A percentile compares a stretch with the other conserved stretches of the same genome.
These are phyloP conservation scores for Lasiosphaeriaceae sp. DNA, from an alignment of 495 filamentous ascomycete species.

Conservation along the genomic window DNA sequence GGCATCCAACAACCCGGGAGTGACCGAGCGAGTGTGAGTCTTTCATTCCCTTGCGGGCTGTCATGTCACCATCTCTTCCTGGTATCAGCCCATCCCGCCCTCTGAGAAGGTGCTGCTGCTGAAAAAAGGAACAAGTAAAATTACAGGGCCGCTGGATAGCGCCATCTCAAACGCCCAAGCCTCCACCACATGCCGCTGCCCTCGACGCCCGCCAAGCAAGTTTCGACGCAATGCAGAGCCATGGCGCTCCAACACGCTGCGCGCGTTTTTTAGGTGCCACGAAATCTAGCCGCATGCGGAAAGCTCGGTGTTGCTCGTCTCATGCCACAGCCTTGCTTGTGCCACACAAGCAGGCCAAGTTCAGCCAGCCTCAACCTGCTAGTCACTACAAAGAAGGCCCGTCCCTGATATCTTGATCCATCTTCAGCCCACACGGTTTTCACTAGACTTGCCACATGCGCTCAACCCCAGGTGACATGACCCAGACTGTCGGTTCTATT, in stretches of 20 bases:
- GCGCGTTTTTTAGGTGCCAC: not conserved
- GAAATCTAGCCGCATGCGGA: constrained; percentile 13
- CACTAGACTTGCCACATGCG: not conserved
- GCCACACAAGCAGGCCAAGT: not conserved
- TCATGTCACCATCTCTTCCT: too few relatives aligned
- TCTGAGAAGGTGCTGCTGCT: too few relatives aligned
- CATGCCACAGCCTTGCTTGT: constrained; percentile 7
- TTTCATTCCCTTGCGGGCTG: too few relatives aligned
- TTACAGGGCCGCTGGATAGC: not conserved
- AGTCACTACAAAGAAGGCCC: constrained; percentile 2
- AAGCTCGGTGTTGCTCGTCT: constrained; percentile 21
- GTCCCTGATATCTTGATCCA: not conserved
- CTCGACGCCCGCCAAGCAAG: too few relatives aligned
- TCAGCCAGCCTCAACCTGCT: constrained; percentile 18
- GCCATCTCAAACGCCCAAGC: not conserved
- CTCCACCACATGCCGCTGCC: too few relatives aligned
- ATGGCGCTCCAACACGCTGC: not conserved
- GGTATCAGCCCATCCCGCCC: too few relatives aligned
- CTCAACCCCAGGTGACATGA: not conserved
- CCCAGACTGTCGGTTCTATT: constrained; percentile 5
- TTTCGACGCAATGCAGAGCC: not conserved
- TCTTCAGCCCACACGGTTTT: not conserved
- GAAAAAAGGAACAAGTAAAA: too few relatives aligned
- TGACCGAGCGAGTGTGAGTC: too few relatives aligned
- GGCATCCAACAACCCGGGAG: too few relatives aligned